These are phyloP conservation scores for Lindgomyces ingoldianus DNA, from an alignment of 495 filamentous ascomycete genomes.

Conservation along the genomic window DNA sequence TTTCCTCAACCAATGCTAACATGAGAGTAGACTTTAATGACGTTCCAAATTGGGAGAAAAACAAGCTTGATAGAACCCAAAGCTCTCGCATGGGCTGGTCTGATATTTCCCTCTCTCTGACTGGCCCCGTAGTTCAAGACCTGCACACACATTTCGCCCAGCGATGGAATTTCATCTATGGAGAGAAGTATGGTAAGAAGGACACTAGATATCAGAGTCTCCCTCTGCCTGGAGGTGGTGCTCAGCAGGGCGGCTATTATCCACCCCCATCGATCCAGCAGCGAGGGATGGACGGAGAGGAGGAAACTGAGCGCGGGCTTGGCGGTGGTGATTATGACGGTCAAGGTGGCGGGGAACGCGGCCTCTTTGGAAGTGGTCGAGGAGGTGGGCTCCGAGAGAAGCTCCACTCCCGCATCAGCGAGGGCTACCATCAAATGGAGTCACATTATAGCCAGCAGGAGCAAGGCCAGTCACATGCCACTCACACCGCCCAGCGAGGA, in stretches of 20 bases:
- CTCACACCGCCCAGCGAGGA: conserved; percentile 39
- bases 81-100: conserved; percentile 93
- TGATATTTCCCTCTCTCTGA: conserved; percentile 79
- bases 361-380: conserved; percentile 23
- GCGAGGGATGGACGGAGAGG: conserved; percentile 47
- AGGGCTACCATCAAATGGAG: conserved; percentile 33
- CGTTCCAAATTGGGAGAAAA: conserved; percentile 79
- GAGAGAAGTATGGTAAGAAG: conserved; percentile 75
- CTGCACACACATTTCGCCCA: conserved; percentile 78
- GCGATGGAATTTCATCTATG: conserved; percentile 91
- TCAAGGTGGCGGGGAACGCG: conserved; percentile 33
- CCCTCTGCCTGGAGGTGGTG: conserved; percentile 13
- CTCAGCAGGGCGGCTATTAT: conserved; percentile 47
- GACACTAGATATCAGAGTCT: conserved; percentile 42
- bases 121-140: conserved; percentile 78
- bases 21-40: conserved; percentile 80
- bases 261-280: conserved; percentile 49
- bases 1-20: neutral
- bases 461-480: conserved; percentile 27
- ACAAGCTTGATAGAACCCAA: conserved; percentile 78
- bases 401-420: conserved; percentile 29
- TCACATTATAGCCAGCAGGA: conserved; percentile 24
- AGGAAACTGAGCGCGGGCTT: conserved; percentile 34
- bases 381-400: conserved; percentile 37
- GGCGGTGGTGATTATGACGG: conserved; percentile 45